A percentile compares a stretch with the other conserved stretches of the same genome.
Evolutionary conservation across 768 basidiomycete species (phyloP).

Genomic region (Phylloporus sp.): DNA sequence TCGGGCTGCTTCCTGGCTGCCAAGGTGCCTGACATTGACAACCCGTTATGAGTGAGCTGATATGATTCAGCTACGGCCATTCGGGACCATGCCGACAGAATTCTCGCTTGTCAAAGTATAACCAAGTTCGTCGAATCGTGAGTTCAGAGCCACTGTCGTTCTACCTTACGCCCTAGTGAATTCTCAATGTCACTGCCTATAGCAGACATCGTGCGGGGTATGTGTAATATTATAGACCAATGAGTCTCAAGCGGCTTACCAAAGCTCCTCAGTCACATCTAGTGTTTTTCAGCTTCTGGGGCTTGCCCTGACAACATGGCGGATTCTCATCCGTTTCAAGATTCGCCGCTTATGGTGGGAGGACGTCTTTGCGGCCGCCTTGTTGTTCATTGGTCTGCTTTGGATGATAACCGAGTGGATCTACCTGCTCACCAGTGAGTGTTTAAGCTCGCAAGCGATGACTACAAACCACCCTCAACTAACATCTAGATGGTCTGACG

Average conservation of each 20-base stretch:
- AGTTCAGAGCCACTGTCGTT: not conserved
- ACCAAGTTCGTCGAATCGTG: not conserved
- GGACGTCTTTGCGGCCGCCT: slow-evolving; percentile 13
- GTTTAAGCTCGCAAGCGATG: not conserved
- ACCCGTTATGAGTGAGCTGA: no score
- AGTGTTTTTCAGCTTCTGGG: slow-evolving; percentile 12
- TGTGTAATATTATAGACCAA: not conserved
- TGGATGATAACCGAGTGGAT: slow-evolving; percentile 13
- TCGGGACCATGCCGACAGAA: not conserved
- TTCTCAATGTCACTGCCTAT: not conserved
- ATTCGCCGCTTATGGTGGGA: slow-evolving; percentile 19
- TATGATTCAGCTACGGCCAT: no score
- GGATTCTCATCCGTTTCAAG: slow-evolving; percentile 16
- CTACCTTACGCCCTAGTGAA: not conserved
- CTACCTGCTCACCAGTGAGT: slow-evolving; percentile 4
- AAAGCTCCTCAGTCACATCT: slow-evolving; percentile 5
- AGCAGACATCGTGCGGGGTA: slow-evolving; percentile 2
- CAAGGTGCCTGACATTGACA: not conserved
- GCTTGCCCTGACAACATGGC: slow-evolving; percentile 14
- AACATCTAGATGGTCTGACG: slow-evolving; percentile 1
- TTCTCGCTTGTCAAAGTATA: not conserved
- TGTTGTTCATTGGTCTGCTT: slow-evolving; percentile 8
- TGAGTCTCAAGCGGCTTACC: not conserved
- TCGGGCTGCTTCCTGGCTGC: no score
- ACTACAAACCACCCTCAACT: not conserved